Evolutionary conservation across 805 yeast genomes (phyloP).

Genomic region (Ogataea henricii): DNA sequence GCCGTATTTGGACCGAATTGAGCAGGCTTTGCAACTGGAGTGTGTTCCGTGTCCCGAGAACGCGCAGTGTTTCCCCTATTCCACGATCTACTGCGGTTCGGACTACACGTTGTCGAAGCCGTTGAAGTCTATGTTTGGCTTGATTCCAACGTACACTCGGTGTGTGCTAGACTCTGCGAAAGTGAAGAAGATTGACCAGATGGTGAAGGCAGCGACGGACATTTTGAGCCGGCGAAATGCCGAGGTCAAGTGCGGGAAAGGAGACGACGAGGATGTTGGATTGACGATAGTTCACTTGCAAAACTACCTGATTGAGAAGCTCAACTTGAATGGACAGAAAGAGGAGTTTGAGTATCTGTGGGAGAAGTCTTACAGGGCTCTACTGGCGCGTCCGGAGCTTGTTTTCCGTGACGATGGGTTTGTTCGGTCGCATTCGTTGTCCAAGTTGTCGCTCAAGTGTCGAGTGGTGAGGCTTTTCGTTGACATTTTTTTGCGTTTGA

Average conservation of each 20-base stretch:
- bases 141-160: slow-evolving; percentile 59
- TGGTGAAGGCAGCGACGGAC: slow-evolving; percentile 65
- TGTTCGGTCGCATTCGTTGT: slow-evolving; percentile 31
- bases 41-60: slow-evolving; percentile 84
- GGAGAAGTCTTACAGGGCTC: slow-evolving; percentile 24
- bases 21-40: slow-evolving; percentile 53
- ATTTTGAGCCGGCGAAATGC: slow-evolving; percentile 75
- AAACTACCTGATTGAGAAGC: slow-evolving; percentile 54
- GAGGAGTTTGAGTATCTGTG: slow-evolving; percentile 31
- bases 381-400: slow-evolving; percentile 23
- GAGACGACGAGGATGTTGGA: slow-evolving; percentile 35
- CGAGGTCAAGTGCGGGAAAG: slow-evolving; percentile 41
- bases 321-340: slow-evolving; percentile 25
- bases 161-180: slow-evolving; percentile 81
- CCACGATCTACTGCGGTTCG: slow-evolving; percentile 68
- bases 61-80: slow-evolving; percentile 69
- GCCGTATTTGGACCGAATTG: slow-evolving; percentile 39
- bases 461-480: slow-evolving; percentile 27
- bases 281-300: slow-evolving; percentile 66
- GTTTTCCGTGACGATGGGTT: slow-evolving; percentile 14
- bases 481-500: slow-evolving; percentile 25
- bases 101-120: slow-evolving; percentile 60
- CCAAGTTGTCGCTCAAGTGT: slow-evolving; percentile 33
- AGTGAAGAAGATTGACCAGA: slow-evolving; percentile 65
- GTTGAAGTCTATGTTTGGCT: slow-evolving; percentile 56